phyloP scores from a whole-genome alignment of 176 grass and related monocot genomes.

The Pontederia crassipes region DNA sequence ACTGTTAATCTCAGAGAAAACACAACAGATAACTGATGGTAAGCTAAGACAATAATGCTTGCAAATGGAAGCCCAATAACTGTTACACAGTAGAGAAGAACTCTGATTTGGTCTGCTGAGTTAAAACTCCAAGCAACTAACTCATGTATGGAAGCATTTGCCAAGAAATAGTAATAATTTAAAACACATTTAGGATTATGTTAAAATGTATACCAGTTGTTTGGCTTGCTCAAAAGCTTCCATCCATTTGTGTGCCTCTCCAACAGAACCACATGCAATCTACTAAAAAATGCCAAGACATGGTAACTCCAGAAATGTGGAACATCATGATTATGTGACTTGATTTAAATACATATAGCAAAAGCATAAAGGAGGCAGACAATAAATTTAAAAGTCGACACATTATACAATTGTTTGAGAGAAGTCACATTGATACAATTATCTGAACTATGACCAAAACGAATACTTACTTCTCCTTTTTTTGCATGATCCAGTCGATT shows the following conservation, averaged over 20 bases:
- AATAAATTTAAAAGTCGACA: no score
- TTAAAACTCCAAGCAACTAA: no score
- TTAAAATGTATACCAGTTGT: slow-evolving; percentile 39
- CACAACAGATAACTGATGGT: slow-evolving; percentile 11
- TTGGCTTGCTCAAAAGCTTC: slow-evolving; percentile 92
- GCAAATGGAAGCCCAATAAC: no score
- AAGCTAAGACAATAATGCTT: no score
- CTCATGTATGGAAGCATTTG: neutral
- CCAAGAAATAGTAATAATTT: slow-evolving; percentile 4
- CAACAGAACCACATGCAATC: slow-evolving; percentile 72
- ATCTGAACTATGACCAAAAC: neutral
- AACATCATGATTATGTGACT: neutral
- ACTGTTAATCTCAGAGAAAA: slow-evolving; percentile 8
- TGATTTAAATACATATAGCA: no score
- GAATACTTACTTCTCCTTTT: slow-evolving; percentile 77
- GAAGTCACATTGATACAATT: neutral
- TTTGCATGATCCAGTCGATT: slow-evolving; percentile 71
- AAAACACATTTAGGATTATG: neutral
- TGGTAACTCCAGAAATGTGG: neutral
- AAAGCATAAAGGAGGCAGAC: no score
- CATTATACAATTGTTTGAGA: no score
- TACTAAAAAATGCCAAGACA: slow-evolving; percentile 24
- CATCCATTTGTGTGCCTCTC: slow-evolving; percentile 62
- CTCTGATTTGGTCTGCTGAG: neutral
- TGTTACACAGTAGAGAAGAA: no score